These are phyloP conservation scores for Eucalyptus marginata DNA, from an alignment of 345 rosid species.

Conservation along the genomic window DNA sequence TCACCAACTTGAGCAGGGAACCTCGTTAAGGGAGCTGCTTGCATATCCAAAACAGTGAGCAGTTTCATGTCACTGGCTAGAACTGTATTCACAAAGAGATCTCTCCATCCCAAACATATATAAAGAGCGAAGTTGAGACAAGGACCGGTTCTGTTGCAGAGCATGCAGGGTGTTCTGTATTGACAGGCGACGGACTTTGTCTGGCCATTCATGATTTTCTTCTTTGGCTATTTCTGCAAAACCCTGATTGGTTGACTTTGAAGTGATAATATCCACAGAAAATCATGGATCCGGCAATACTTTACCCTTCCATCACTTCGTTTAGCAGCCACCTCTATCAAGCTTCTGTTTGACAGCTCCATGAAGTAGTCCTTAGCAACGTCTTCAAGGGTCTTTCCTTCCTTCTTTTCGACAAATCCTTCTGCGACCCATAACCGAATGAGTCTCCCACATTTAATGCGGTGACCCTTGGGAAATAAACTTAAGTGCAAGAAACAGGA, in stretches of 20 bases:
- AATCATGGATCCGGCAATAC: constrained; percentile 21
- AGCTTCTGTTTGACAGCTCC: constrained; percentile 25
- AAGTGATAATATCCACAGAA: constrained; percentile 18
- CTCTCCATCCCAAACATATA: constrained; percentile 12
- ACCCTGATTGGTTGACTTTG: constrained; percentile 21
- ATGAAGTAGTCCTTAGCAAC: constrained; percentile 26
- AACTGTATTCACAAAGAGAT: background rate
- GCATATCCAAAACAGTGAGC: constrained; percentile 23
- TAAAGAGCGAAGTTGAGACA: constrained; percentile 21
- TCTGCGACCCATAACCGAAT: constrained; percentile 31
- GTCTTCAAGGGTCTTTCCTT: constrained; percentile 29
- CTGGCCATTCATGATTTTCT: background rate
- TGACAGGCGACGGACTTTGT: constrained; percentile 30
- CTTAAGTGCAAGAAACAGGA: constrained; percentile 26
- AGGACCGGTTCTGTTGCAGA: background rate
- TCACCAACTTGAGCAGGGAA: constrained; percentile 19
- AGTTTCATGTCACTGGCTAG: constrained; percentile 2
- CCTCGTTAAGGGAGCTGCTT: constrained; percentile 7
- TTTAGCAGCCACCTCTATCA: constrained; percentile 11
- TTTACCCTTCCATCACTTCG: constrained; percentile 15
- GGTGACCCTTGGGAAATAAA: constrained; percentile 24
- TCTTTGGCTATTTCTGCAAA: constrained; percentile 13
- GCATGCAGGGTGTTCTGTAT: constrained; percentile 3
- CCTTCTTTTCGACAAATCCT: constrained; percentile 22
- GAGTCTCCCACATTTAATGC: constrained; percentile 2